Evolutionary conservation across 345 rosid species (phyloP).

Genomic region (Corchorus capsularis): DNA sequence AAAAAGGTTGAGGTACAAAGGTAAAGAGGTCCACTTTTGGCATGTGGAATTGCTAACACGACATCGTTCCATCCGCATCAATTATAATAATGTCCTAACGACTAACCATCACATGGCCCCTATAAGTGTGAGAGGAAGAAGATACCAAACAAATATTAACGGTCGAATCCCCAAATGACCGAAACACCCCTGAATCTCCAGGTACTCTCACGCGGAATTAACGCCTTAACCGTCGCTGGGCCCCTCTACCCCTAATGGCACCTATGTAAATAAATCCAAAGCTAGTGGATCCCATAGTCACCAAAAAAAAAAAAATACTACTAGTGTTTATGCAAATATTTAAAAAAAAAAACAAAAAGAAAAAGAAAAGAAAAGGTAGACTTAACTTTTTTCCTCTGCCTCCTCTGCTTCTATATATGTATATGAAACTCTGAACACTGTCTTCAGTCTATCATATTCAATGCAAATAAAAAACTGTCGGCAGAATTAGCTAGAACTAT

Average conservation of each 20-base stretch:
- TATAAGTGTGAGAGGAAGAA: not conserved
- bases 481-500: conserved; percentile 18
- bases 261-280: conserved; percentile 40
- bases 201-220: conserved; percentile 50
- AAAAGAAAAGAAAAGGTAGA: not conserved
- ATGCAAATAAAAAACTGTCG: conserved; percentile 31
- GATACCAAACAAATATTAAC: conserved; percentile 19
- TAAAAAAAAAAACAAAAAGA: not conserved
- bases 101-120: conserved; percentile 22
- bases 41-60: not conserved
- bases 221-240: conserved; percentile 80
- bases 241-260: conserved; percentile 49
- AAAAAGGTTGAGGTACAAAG: not conserved
- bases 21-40: not conserved
- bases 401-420: conserved; percentile 26
- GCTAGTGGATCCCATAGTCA: conserved; percentile 19
- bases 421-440: not conserved
- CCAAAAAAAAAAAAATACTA: not conserved
- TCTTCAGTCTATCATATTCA: not conserved
- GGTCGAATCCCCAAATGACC: conserved; percentile 29
- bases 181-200: conserved; percentile 27
- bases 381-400: not conserved
- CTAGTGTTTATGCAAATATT: too few species aligned
- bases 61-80: not conserved
- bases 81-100: not conserved